Percentiles rank a stretch among this genome's conserved stretches.
Evolutionary conservation across 2,329 filamentous ascomycete species (phyloP).

Genomic region (Colletotrichum limetticola): DNA sequence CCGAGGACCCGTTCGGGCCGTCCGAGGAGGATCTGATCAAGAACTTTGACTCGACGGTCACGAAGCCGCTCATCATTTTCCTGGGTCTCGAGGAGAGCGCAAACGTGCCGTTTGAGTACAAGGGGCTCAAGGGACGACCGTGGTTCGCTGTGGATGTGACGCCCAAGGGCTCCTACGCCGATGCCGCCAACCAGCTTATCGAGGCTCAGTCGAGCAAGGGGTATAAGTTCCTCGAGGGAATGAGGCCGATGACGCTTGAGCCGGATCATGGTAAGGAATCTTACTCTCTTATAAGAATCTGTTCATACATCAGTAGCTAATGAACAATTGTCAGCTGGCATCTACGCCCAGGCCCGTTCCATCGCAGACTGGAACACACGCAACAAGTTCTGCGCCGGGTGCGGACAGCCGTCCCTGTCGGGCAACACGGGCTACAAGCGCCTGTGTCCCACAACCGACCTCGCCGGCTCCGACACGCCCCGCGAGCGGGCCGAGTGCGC

Average conservation of each 20-base stretch:
- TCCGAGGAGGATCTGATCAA: constrained; percentile 79
- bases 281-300: neutral
- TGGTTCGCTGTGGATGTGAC: constrained; percentile 94
- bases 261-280: constrained; percentile 67
- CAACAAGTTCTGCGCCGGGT: constrained; percentile 91
- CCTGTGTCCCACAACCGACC: constrained; percentile 78
- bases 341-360: constrained; percentile 89
- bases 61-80: constrained; percentile 81
- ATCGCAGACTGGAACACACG: constrained; percentile 94
- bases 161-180: constrained; percentile 71
- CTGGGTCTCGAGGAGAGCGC: constrained; percentile 80
- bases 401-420: constrained; percentile 84
- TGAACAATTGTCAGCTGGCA: constrained; percentile 70
- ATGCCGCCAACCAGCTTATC: constrained; percentile 65
- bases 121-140: constrained; percentile 80
- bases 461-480: constrained; percentile 56
- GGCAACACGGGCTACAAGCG: constrained; percentile 85
- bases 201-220: constrained; percentile 62
- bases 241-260: constrained; percentile 69
- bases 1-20: constrained; percentile 75
- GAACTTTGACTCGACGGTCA: constrained; percentile 77
- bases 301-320: constrained; percentile 20
- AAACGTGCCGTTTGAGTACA: constrained; percentile 65
- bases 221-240: constrained; percentile 73
- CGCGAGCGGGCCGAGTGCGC: constrained; percentile 76